phyloP scores from a whole-genome alignment of 805 yeast genomes.

The Novakomyces olei region DNA sequence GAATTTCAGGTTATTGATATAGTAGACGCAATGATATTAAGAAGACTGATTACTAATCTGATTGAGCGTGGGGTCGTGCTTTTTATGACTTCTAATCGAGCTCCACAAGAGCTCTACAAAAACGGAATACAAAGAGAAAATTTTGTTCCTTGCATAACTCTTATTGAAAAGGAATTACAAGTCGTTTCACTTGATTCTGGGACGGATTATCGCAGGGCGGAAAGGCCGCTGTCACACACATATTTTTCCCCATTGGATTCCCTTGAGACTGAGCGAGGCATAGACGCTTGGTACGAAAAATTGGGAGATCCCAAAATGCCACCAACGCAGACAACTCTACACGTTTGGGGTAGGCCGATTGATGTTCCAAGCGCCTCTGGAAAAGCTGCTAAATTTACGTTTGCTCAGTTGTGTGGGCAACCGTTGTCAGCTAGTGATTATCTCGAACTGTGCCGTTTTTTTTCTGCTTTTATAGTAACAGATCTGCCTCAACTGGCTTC shows the following conservation, averaged over 20 bases:
- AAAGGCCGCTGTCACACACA: slow-evolving; percentile 59
- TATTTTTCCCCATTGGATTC: slow-evolving; percentile 48
- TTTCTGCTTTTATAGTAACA: slow-evolving; percentile 62
- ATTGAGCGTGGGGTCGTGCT: slow-evolving; percentile 57
- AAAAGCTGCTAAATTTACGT: slow-evolving; percentile 72
- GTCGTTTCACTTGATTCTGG: slow-evolving; percentile 74
- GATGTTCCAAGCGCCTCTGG: slow-evolving; percentile 55
- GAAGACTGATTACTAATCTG: slow-evolving; percentile 44
- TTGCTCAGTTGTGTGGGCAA: slow-evolving; percentile 64
- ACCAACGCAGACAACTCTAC: slow-evolving; percentile 13
- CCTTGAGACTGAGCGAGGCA: slow-evolving; percentile 36
- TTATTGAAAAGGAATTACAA: slow-evolving; percentile 47
- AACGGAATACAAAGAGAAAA: slow-evolving; percentile 86
- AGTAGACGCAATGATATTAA: slow-evolving; percentile 90
- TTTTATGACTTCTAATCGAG: slow-evolving; percentile 86
- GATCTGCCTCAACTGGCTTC: slow-evolving; percentile 76
- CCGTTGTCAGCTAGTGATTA: slow-evolving; percentile 91
- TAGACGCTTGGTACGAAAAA: slow-evolving; percentile 51
- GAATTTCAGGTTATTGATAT: slow-evolving; percentile 97
- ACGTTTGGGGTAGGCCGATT: slow-evolving; percentile 78
- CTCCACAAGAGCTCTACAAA: slow-evolving; percentile 79
- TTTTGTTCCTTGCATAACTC: slow-evolving; percentile 76
- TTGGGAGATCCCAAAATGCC: slow-evolving; percentile 30
- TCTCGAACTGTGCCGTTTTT: slow-evolving; percentile 53
- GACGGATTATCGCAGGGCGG: slow-evolving; percentile 78